phyloP scores from a whole-genome alignment of 106 monocot genomes.

The Dendrobium officinale region DNA sequence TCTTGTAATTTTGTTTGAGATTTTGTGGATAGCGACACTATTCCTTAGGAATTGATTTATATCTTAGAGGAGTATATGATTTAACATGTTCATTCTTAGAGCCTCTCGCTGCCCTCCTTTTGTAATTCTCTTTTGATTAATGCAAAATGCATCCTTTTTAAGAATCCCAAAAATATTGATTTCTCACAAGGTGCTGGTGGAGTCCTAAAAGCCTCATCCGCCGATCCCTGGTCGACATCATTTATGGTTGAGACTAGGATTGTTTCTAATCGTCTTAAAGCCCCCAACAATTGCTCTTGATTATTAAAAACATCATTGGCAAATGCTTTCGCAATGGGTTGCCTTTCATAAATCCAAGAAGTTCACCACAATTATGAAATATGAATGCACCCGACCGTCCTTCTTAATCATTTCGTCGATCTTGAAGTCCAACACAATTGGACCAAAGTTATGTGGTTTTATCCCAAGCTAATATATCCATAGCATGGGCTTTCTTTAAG shows the following conservation, averaged over 20 bases:
- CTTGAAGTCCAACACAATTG: neutral
- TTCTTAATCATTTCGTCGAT: neutral
- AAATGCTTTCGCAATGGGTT: slow-evolving; percentile 79
- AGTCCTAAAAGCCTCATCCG: neutral
- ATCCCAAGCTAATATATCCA: slow-evolving; percentile 18
- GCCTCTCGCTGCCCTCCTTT: too few species aligned
- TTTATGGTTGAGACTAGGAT: slow-evolving; percentile 9
- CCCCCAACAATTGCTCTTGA: slow-evolving; percentile 75
- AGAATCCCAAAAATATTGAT: neutral
- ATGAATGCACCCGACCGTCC: neutral
- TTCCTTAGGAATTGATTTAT: too few species aligned
- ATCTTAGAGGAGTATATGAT: too few species aligned
- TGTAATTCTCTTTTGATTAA: neutral
- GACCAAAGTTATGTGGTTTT: slow-evolving; percentile 2
- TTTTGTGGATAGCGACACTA: too few species aligned
- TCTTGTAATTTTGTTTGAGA: too few species aligned
- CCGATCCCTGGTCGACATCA: neutral
- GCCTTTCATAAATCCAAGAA: slow-evolving; percentile 83
- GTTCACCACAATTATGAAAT: slow-evolving; percentile 38
- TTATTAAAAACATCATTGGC: slow-evolving; percentile 45
- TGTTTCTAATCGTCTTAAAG: slow-evolving; percentile 71
- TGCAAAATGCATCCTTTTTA: neutral
- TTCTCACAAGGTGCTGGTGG: neutral
- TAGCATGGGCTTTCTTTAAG: neutral
- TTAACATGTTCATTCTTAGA: too few species aligned